Evolutionary conservation across 257 asterid species (phyloP).

Genomic region (Ballota nigra): DNA sequence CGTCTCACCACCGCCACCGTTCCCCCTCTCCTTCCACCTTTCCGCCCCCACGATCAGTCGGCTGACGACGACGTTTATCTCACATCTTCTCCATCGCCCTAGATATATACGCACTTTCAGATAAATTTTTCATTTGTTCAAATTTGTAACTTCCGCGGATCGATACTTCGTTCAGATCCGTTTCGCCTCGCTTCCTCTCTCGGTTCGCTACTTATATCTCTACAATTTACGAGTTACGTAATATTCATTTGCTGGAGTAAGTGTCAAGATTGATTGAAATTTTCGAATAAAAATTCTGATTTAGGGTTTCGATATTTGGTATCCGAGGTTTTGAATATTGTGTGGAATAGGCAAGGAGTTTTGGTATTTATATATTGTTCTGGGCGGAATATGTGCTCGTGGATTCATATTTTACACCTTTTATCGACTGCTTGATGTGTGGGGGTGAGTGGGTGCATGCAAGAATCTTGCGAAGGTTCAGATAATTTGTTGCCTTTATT

Average conservation of each 20-base stretch:
- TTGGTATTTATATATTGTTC: conserved; percentile 3
- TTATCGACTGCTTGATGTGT: conserved; percentile 6
- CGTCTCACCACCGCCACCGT: conserved; percentile 32
- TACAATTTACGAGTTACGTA: background rate
- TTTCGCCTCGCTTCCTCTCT: conserved; percentile 33
- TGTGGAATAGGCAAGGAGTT: background rate
- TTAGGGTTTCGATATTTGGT: conserved; percentile 42
- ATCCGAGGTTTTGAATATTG: conserved; percentile 16
- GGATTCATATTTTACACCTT: background rate
- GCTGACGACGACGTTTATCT: conserved; percentile 27
- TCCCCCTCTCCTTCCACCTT: background rate
- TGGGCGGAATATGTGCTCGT: background rate
- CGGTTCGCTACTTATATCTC: conserved; percentile 17
- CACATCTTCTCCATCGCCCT: background rate
- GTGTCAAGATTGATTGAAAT: conserved; percentile 27
- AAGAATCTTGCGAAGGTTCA: background rate
- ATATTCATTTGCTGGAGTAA: conserved; percentile 6
- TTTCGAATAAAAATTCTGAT: background rate
- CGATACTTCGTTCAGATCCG: conserved; percentile 49
- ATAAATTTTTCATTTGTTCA: conserved; percentile 20
- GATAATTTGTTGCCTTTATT: too few relatives aligned
- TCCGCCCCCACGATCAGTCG: conserved; percentile 11
- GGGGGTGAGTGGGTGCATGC: conserved; percentile 1
- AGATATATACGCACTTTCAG: background rate
- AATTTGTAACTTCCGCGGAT: conserved; percentile 34